phyloP scores from a whole-genome alignment of 352 stramenopile genomes.

The Aphanomyces euteiches region DNA sequence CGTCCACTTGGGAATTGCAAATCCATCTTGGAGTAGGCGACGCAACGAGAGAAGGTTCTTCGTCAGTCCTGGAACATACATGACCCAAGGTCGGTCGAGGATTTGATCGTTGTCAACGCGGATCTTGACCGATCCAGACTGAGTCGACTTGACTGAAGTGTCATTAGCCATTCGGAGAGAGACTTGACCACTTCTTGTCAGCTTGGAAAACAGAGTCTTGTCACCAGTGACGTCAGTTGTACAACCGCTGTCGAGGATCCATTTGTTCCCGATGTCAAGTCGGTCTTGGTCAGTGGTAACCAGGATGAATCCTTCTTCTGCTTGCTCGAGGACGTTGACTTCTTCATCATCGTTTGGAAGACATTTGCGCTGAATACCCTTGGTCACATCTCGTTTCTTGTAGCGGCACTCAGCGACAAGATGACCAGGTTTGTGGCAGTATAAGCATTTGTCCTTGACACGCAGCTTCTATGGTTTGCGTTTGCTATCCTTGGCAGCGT shows the following conservation, averaged over 20 bases:
- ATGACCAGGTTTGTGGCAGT: conserved; percentile 4
- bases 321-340: neutral
- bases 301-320: neutral
- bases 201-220: neutral
- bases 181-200: neutral
- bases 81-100: neutral
- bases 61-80: neutral
- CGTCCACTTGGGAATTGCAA: neutral
- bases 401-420: neutral
- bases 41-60: conserved; percentile 2
- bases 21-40: neutral
- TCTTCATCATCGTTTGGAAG: neutral
- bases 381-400: neutral
- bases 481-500: neutral
- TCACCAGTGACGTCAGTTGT: neutral
- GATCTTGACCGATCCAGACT: neutral
- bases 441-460: neutral
- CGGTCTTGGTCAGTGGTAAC: neutral
- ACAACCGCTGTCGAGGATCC: conserved; percentile 10
- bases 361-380: neutral
- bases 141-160: neutral
- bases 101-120: neutral
- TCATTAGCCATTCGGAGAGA: neutral
- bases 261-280: neutral
- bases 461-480: neutral